These are phyloP conservation scores for Pyrus pyrifolia DNA, from an alignment of 306 rosid genomes.

Conservation along the genomic window DNA sequence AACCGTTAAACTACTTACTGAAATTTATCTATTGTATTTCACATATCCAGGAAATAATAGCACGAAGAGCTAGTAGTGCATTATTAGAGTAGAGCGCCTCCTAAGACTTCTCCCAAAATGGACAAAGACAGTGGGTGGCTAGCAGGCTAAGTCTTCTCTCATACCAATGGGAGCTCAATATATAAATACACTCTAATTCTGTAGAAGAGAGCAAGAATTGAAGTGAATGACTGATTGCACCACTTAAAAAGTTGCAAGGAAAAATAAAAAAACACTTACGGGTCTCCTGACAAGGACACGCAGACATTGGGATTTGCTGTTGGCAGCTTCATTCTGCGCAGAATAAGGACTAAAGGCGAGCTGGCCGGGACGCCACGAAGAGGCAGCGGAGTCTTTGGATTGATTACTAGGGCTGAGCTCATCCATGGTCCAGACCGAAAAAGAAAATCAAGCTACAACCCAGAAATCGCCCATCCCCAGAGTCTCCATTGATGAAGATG, in stretches of 20 bases:
- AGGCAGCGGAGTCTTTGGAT: constrained; percentile 20
- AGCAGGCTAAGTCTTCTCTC: background rate
- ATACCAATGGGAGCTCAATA: background rate
- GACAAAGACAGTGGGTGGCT: background rate
- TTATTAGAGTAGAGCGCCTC: background rate
- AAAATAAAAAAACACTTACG: constrained; percentile 34
- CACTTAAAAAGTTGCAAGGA: constrained; percentile 8
- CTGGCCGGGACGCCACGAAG: constrained; percentile 51
- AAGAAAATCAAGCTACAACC: constrained; percentile 40
- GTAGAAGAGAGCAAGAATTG: background rate
- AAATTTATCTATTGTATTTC: background rate
- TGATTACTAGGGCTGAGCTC: constrained; percentile 46
- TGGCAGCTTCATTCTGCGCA: constrained; percentile 25
- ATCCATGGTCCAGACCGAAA: constrained; percentile 57
- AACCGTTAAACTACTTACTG: background rate
- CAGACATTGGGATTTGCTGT: constrained; percentile 34
- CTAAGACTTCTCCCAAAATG: background rate
- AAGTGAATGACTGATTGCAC: constrained; percentile 1
- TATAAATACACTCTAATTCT: background rate
- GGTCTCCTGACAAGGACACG: constrained; percentile 58
- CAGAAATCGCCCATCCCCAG: constrained; percentile 34
- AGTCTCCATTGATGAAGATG: constrained; percentile 24
- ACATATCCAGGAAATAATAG: too few relatives aligned
- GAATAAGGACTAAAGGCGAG: constrained; percentile 55
- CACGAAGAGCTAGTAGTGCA: background rate